Conservation (phyloP, 306 rosid genomes). For the Cyclanthera cordifolia region DNA sequence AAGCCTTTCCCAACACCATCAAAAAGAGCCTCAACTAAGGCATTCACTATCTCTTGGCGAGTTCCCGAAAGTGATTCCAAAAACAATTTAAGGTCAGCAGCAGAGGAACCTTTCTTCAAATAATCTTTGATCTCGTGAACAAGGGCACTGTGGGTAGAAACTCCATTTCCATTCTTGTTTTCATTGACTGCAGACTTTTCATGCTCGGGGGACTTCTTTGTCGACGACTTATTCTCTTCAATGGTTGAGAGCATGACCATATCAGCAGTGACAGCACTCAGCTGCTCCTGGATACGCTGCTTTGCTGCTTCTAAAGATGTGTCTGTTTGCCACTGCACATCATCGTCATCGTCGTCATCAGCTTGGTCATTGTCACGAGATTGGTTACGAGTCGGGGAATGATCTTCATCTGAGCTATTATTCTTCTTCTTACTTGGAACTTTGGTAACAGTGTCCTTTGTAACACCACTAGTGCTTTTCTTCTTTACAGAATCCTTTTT, state of each 20-base stretch:
- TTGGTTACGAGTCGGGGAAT: conserved; percentile 40
- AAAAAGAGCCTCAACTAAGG: conserved; percentile 39
- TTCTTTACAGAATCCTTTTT: conserved; percentile 51
- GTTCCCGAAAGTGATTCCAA: conserved; percentile 36
- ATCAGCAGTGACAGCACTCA: conserved; percentile 59
- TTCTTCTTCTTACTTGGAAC: conserved; percentile 38
- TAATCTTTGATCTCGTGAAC: conserved; percentile 30
- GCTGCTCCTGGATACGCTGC: conserved; percentile 63
- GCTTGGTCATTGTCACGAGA: conserved; percentile 38
- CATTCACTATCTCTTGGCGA: conserved; percentile 43
- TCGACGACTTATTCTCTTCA: conserved; percentile 34
- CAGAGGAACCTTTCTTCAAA: conserved; percentile 33
- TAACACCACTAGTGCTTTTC: conserved; percentile 34
- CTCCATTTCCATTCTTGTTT: conserved; percentile 22
- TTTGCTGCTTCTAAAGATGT: conserved; percentile 60
- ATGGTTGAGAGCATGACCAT: conserved; percentile 65
- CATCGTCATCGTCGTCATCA: conserved; percentile 27
- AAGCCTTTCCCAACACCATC: conserved; percentile 49
- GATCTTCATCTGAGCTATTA: conserved; percentile 57
- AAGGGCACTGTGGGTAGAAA: conserved; percentile 16
- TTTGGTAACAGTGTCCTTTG: conserved; percentile 30
- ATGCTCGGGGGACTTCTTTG: conserved; percentile 26
- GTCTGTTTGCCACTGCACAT: conserved; percentile 64
- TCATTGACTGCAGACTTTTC: conserved; percentile 16
- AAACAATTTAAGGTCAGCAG: conserved; percentile 28